Percentiles rank a stretch among this genome's conserved stretches.
Evolutionary conservation across 345 rosid genomes (phyloP).

Genomic region (Brassica rapa): DNA sequence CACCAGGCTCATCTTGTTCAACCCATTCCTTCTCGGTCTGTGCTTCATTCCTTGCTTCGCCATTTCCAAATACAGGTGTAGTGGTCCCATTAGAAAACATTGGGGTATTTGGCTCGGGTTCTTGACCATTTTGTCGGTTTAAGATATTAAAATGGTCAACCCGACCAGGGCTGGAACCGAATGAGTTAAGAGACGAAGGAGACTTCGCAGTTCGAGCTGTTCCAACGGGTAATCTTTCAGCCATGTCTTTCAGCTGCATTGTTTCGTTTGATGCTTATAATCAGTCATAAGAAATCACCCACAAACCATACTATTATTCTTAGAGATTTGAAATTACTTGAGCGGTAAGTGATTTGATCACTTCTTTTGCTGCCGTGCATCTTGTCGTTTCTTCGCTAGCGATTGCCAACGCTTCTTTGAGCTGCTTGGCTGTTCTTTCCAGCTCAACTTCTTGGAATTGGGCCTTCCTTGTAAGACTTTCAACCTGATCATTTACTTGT

Average conservation of each 20-base stretch:
- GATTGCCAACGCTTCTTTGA: conserved; percentile 82
- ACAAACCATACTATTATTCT: neutral
- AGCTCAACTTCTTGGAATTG: conserved; percentile 90
- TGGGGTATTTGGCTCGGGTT: conserved; percentile 45
- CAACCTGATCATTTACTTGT: conserved; percentile 60
- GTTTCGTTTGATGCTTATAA: neutral
- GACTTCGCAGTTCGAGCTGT: conserved; percentile 54
- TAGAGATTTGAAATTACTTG: conserved; percentile 23
- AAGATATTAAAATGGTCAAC: conserved; percentile 48
- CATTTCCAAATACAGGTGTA: conserved; percentile 22
- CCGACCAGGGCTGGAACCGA: conserved; percentile 61
- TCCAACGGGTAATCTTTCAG: conserved; percentile 87
- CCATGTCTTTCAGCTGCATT: conserved; percentile 81
- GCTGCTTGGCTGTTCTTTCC: conserved; percentile 83
- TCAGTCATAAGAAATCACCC: neutral
- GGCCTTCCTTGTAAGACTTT: conserved; percentile 77
- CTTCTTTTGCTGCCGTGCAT: conserved; percentile 99
- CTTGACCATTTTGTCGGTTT: conserved; percentile 55
- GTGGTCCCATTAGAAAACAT: conserved; percentile 60
- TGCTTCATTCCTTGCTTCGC: neutral
- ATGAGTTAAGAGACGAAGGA: conserved; percentile 52
- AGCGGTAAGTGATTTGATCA: conserved; percentile 95
- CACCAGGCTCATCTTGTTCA: conserved; percentile 98
- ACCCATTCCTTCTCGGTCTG: conserved; percentile 79
- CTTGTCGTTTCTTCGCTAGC: conserved; percentile 90